phyloP scores from a whole-genome alignment of 1,139 yeast species.

The Cylindricascospora bacillispora region DNA sequence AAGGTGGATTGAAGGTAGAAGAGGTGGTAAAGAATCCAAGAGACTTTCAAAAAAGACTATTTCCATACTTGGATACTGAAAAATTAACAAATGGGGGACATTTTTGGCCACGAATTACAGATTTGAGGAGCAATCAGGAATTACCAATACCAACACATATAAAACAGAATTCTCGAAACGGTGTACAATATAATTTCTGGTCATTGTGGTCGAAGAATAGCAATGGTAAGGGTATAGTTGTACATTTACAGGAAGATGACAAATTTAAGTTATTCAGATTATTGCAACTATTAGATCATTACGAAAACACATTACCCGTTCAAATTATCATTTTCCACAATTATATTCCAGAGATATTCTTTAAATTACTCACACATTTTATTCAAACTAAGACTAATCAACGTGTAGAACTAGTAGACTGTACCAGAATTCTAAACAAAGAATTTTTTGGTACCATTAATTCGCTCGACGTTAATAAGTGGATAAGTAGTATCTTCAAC shows the following conservation, averaged over 20 bases:
- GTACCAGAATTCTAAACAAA: slow-evolving; percentile 1
- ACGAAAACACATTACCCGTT: slow-evolving; percentile 2
- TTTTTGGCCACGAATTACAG: slow-evolving; percentile 12
- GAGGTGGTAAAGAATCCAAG: slow-evolving; percentile 1
- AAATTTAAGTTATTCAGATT: not conserved
- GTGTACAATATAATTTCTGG: slow-evolving; percentile 16
- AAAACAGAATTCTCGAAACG: slow-evolving; percentile 3
- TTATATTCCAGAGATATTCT: not conserved
- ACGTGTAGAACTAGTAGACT: slow-evolving; percentile 1
- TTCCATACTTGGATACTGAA: slow-evolving; percentile 12
- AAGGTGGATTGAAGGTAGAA: slow-evolving; percentile 1
- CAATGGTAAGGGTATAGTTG: slow-evolving; percentile 20
- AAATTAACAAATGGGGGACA: slow-evolving; percentile 2
- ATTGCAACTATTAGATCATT: not conserved
- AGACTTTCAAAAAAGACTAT: slow-evolving; percentile 11
- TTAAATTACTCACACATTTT: not conserved
- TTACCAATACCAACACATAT: slow-evolving; percentile 4
- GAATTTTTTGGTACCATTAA: too few relatives aligned
- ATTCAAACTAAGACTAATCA: slow-evolving; percentile 1
- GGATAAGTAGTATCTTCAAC: slow-evolving; percentile 35
- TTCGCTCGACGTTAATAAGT: slow-evolving; percentile 29
- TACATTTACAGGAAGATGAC: slow-evolving; percentile 1
- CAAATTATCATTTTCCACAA: slow-evolving; percentile 1
- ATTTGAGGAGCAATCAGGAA: slow-evolving; percentile 7
- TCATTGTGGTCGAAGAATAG: slow-evolving; percentile 26